Percentiles rank a stretch among this genome's conserved stretches.
Evolutionary conservation across 208 protist species (phyloP).

Genomic region (Herpetomonas samuelpessoai): DNA sequence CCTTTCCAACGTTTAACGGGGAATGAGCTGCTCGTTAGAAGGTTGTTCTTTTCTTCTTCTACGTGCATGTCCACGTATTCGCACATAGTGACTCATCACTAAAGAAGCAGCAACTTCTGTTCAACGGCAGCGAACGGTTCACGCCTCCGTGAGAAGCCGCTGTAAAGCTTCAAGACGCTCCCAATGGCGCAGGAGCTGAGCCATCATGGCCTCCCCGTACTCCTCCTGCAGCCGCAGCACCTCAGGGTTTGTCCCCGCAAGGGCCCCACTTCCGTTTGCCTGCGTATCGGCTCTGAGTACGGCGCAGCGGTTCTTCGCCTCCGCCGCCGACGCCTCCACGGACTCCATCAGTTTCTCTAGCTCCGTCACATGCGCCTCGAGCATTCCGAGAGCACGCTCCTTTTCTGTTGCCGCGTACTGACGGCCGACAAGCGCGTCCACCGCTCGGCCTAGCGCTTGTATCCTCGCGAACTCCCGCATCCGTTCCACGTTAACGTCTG

Average conservation of each 20-base stretch:
- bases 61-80: too few relatives aligned
- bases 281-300: constrained; percentile 16
- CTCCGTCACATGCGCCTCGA: constrained; percentile 25
- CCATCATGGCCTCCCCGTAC: constrained; percentile 23
- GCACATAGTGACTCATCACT: too few relatives aligned
- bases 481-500: constrained; percentile 26
- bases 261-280: constrained; percentile 1
- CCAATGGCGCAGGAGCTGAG: constrained; percentile 33
- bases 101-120: too few relatives aligned
- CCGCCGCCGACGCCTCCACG: constrained; percentile 15
- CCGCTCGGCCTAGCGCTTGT: constrained; percentile 40
- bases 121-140: too few relatives aligned
- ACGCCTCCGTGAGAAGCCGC: too few relatives aligned
- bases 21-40: too few relatives aligned
- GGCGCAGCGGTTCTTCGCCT: constrained; percentile 20
- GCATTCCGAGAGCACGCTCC: constrained; percentile 35
- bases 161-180: constrained; percentile 18
- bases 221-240: constrained; percentile 15
- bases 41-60: too few relatives aligned
- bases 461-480: constrained; percentile 35
- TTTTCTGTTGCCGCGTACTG: constrained; percentile 42
- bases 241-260: constrained; percentile 13
- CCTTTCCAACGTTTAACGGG: too few relatives aligned
- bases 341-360: constrained; percentile 28
- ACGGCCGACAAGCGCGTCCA: constrained; percentile 56